Evolutionary conservation across 1,284 basidiomycete genomes (phyloP).

Genomic region (Trametes hirsuta): DNA sequence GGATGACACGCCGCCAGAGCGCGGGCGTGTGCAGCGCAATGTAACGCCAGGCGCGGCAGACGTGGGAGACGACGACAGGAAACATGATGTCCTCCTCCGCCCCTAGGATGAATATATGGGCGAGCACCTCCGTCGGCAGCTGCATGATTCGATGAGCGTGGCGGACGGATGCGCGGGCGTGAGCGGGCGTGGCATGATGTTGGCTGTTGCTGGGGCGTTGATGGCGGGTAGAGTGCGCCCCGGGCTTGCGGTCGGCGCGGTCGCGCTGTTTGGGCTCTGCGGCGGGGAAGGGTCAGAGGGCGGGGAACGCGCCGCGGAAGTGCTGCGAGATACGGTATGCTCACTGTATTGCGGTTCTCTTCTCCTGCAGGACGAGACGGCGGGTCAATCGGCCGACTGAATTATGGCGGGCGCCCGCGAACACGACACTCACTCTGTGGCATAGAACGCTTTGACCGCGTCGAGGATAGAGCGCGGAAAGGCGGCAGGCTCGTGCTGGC

Average conservation of each 20-base stretch:
- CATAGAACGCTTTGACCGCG: conserved; percentile 26
- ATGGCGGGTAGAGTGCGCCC: conserved; percentile 13
- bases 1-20: conserved; percentile 61
- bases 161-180: conserved; percentile 12
- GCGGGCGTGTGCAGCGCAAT: conserved; percentile 58
- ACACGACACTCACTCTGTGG: conserved; percentile 20
- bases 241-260: conserved; percentile 18
- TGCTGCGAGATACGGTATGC: conserved; percentile 1
- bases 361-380: conserved; percentile 17
- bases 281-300: conserved; percentile 7
- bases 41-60: conserved; percentile 63
- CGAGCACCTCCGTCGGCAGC: conserved; percentile 64
- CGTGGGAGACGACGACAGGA: conserved; percentile 62
- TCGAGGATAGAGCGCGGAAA: conserved; percentile 27
- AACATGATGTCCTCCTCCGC: conserved; percentile 56
- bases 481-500: conserved; percentile 24
- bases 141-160: conserved; percentile 50
- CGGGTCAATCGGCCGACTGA: conserved; percentile 7
- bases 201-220: background rate
- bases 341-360: conserved; percentile 26
- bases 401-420: background rate
- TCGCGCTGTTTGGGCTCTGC: conserved; percentile 23
- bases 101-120: conserved; percentile 63
- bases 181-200: conserved; percentile 10
- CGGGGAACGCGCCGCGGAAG: background rate